Percentiles rank a stretch among this genome's conserved stretches.
These are phyloP conservation scores for Microbotryomycetes sp. DNA, from an alignment of 1,284 basidiomycete species.

Conservation along the genomic window DNA sequence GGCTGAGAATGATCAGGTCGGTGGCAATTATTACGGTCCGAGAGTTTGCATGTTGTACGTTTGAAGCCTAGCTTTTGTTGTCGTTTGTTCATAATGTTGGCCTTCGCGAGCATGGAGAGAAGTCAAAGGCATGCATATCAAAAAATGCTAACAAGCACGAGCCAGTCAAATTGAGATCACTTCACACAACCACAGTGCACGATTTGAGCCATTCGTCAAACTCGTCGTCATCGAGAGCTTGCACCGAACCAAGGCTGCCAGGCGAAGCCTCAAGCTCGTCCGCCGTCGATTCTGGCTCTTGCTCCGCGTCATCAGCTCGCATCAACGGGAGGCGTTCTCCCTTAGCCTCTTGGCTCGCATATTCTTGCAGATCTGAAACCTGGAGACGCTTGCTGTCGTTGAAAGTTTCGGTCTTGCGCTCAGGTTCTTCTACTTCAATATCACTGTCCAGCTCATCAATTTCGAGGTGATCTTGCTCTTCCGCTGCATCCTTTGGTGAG, in stretches of 20 bases:
- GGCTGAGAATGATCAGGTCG: not conserved
- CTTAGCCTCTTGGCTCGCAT: too few relatives aligned
- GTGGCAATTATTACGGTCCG: slow-evolving; percentile 5
- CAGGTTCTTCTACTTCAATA: not conserved
- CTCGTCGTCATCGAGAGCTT: not conserved
- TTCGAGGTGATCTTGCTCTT: not conserved
- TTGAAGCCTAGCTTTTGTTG: not conserved
- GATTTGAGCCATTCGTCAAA: slow-evolving; percentile 19
- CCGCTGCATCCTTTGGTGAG: too few relatives aligned
- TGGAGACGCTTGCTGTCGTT: too few relatives aligned
- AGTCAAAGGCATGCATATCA: too few relatives aligned
- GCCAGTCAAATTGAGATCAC: slow-evolving; percentile 13
- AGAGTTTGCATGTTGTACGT: slow-evolving; percentile 22
- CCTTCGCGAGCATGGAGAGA: too few relatives aligned
- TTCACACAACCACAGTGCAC: slow-evolving; percentile 31
- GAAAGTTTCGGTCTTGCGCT: too few relatives aligned
- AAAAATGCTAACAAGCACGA: not conserved
- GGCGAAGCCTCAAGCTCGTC: not conserved
- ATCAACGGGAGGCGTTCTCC: too few relatives aligned
- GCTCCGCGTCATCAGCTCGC: not conserved
- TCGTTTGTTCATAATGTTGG: too few relatives aligned
- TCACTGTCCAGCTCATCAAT: not conserved
- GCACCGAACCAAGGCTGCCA: not conserved
- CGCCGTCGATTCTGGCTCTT: not conserved
- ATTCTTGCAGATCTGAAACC: too few relatives aligned